These are phyloP conservation scores for Dendrostoma leiphaemia DNA, from an alignment of 2,329 filamentous ascomycete genomes.

Conservation along the genomic window DNA sequence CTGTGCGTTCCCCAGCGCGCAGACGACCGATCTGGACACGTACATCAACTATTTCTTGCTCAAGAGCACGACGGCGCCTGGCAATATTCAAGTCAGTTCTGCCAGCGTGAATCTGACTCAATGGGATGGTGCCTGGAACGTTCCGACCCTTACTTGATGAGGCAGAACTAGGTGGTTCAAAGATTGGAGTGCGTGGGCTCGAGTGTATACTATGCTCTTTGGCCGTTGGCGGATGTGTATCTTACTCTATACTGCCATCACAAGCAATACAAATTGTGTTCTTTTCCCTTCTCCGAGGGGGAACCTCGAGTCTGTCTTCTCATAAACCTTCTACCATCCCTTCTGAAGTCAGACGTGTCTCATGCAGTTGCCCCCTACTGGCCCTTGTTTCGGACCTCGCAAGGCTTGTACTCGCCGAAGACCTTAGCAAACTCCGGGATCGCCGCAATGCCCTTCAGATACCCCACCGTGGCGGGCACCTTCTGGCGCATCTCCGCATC, in stretches of 20 bases:
- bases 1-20: constrained; percentile 53
- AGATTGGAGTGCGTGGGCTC: background rate
- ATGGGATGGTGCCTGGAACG: constrained; percentile 39
- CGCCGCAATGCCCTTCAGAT: constrained; percentile 29
- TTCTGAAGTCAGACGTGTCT: too few species aligned
- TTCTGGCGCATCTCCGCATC: constrained; percentile 34
- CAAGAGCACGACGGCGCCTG: constrained; percentile 30
- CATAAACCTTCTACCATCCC: too few species aligned
- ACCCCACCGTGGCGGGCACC: constrained; percentile 30
- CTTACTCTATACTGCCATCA: too few species aligned
- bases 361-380: background rate
- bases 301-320: too few species aligned
- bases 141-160: constrained; percentile 33
- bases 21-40: constrained; percentile 48
- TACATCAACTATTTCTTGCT: constrained; percentile 57
- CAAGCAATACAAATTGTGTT: too few species aligned
- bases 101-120: constrained; percentile 34
- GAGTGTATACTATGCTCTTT: background rate
- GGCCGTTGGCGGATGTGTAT: too few species aligned
- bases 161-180: too few species aligned
- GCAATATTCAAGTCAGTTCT: constrained; percentile 36
- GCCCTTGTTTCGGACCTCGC: constrained; percentile 26
- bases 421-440: constrained; percentile 31
- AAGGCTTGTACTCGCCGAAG: constrained; percentile 31
- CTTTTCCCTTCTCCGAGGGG: too few species aligned